These are phyloP conservation scores for Phytophthora cactorum DNA, from an alignment of 352 stramenopile species.

Conservation along the genomic window DNA sequence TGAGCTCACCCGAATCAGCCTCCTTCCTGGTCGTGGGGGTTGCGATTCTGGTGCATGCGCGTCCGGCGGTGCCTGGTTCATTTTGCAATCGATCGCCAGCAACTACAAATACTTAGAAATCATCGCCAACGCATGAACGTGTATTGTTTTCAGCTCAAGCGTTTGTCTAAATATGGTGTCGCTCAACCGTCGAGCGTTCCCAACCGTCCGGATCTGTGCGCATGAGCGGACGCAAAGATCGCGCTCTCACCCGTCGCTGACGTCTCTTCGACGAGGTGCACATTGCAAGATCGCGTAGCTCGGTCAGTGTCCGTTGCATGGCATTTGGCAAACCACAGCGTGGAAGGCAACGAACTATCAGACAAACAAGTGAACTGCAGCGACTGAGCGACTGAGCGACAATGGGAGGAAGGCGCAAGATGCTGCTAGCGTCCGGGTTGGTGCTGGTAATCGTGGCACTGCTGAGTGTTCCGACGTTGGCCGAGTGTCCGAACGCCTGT, in stretches of 20 bases:
- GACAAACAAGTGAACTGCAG: neutral
- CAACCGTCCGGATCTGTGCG: neutral
- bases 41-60: constrained; percentile 27
- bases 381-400: neutral
- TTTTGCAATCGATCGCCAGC: neutral
- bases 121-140: too few relatives aligned
- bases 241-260: constrained; percentile 28
- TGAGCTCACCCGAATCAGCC: constrained; percentile 44
- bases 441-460: constrained; percentile 33
- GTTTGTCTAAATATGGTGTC: constrained; percentile 14
- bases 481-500: constrained; percentile 84
- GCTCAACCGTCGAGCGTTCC: constrained; percentile 18
- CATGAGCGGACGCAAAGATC: constrained; percentile 30
- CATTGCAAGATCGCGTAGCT: constrained; percentile 24
- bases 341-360: constrained; percentile 13
- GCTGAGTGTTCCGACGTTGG: constrained; percentile 24
- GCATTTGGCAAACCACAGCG: constrained; percentile 36
- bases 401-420: constrained; percentile 29
- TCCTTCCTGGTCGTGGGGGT: constrained; percentile 38
- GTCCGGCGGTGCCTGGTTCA: constrained; percentile 32
- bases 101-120: neutral
- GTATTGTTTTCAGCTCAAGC: too few relatives aligned
- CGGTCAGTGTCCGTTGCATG: too few relatives aligned
- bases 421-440: constrained; percentile 17
- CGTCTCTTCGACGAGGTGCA: constrained; percentile 23